phyloP scores from a whole-genome alignment of 108 stramenopile genomes.

The Cyclotella cryptica region DNA sequence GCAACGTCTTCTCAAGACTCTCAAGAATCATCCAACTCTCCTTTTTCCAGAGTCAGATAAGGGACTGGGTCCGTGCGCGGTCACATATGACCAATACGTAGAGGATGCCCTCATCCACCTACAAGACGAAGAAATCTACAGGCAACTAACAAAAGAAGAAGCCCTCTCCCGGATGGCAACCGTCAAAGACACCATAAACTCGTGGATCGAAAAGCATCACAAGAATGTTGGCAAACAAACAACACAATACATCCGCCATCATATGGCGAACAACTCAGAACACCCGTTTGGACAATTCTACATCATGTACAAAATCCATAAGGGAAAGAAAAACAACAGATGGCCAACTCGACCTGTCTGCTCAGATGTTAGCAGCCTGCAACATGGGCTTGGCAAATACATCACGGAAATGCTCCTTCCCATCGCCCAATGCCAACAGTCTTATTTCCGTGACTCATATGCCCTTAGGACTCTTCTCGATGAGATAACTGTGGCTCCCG shows the following conservation, averaged over 20 bases:
- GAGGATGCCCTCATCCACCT: not conserved
- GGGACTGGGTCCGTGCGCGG: too few relatives aligned
- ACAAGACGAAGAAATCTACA: not conserved
- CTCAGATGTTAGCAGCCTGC: not conserved
- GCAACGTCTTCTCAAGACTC: too few relatives aligned
- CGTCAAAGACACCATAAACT: not conserved
- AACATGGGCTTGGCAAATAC: conserved; percentile 9
- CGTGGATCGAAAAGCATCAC: not conserved
- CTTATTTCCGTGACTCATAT: conserved; percentile 22
- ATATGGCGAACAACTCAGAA: not conserved
- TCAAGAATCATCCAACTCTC: too few relatives aligned
- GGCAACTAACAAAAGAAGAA: not conserved
- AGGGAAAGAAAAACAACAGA: not conserved
- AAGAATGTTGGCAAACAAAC: not conserved
- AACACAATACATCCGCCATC: not conserved
- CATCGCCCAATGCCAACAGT: not conserved
- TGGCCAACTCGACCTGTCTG: conserved; percentile 16
- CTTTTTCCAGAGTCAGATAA: too few relatives aligned
- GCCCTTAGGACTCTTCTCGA: not conserved
- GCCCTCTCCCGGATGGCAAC: too few relatives aligned
- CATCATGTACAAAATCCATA: too few relatives aligned
- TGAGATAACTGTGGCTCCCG: conserved; percentile 13
- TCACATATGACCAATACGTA: not conserved
- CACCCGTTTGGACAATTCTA: not conserved
- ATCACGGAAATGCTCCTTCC: conserved; percentile 1